Evolutionary conservation across 139 green algal genomes (phyloP).

Genomic region (Picochlorum sp.): DNA sequence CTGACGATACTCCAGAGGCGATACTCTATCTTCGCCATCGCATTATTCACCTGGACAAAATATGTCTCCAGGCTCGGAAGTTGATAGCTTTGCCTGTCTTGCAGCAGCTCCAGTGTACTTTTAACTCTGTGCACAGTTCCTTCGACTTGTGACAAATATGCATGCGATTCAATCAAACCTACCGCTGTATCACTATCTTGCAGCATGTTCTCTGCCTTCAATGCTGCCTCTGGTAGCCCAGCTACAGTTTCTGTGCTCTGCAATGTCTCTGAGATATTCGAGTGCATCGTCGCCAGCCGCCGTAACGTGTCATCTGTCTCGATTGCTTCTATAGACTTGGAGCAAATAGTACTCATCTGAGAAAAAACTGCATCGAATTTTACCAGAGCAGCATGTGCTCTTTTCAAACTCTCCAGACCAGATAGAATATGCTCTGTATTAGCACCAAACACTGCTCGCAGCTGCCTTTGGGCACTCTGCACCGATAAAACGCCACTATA

Average conservation of each 20-base stretch:
- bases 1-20: slow-evolving; percentile 54
- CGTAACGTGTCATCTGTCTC: slow-evolving; percentile 71
- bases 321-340: slow-evolving; percentile 58
- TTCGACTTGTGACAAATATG: slow-evolving; percentile 48
- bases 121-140: slow-evolving; percentile 59
- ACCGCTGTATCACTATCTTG: slow-evolving; percentile 15
- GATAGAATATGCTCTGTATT: slow-evolving; percentile 50
- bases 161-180: slow-evolving; percentile 26
- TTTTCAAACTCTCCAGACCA: slow-evolving; percentile 61
- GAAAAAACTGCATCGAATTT: slow-evolving; percentile 14
- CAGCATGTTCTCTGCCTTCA: slow-evolving; percentile 49
- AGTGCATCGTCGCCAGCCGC: slow-evolving; percentile 51
- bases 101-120: slow-evolving; percentile 30
- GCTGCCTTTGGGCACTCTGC: slow-evolving; percentile 37
- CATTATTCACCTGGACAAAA: slow-evolving; percentile 31
- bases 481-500: background rate
- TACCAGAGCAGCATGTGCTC: slow-evolving; percentile 4
- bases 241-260: slow-evolving; percentile 14
- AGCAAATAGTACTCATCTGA: slow-evolving; percentile 52
- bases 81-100: background rate
- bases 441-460: slow-evolving; percentile 40
- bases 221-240: slow-evolving; percentile 17
- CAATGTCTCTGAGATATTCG: slow-evolving; percentile 61
- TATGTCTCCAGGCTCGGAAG: background rate
- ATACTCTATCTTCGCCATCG: slow-evolving; percentile 58